Evolutionary conservation across 176 grass and related monocot genomes (phyloP).

Genomic region (Cenchrus purpureus): DNA sequence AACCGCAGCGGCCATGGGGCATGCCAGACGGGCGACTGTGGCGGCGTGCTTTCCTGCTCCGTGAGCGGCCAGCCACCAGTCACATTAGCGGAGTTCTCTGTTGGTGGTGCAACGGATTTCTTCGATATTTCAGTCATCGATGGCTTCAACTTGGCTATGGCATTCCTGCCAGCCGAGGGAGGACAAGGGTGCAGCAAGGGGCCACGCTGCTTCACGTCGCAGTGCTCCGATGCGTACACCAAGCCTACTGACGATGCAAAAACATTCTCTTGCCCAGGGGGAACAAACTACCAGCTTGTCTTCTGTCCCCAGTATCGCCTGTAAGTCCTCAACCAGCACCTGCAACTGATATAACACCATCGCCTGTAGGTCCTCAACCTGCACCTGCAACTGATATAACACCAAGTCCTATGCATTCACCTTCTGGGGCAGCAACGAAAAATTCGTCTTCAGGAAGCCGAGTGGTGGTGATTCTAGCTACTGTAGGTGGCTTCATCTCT

Average conservation of each 20-base stretch:
- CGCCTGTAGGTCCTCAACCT: not conserved
- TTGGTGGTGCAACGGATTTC: not conserved
- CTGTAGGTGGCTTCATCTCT: too few species aligned
- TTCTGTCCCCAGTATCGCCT: not conserved
- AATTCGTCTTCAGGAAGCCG: too few species aligned
- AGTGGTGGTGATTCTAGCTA: too few species aligned
- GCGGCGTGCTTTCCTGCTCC: not conserved
- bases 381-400: not conserved
- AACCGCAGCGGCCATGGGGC: not conserved
- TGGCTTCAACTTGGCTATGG: not conserved
- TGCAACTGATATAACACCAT: not conserved
- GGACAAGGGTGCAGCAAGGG: not conserved
- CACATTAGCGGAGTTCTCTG: not conserved
- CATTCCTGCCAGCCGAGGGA: not conserved
- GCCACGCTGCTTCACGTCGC: not conserved
- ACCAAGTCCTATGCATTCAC: too few species aligned
- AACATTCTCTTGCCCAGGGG: not conserved
- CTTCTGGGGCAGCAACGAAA: too few species aligned
- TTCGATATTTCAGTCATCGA: not conserved
- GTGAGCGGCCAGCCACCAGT: not conserved
- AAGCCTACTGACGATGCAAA: not conserved
- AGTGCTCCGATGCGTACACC: not conserved
- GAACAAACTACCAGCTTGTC: not conserved
- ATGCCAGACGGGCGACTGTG: not conserved
- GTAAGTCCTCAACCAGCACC: too few species aligned